These are phyloP conservation scores for Botryococcus braunii DNA, from an alignment of 163 green algal species.

Conservation along the genomic window DNA sequence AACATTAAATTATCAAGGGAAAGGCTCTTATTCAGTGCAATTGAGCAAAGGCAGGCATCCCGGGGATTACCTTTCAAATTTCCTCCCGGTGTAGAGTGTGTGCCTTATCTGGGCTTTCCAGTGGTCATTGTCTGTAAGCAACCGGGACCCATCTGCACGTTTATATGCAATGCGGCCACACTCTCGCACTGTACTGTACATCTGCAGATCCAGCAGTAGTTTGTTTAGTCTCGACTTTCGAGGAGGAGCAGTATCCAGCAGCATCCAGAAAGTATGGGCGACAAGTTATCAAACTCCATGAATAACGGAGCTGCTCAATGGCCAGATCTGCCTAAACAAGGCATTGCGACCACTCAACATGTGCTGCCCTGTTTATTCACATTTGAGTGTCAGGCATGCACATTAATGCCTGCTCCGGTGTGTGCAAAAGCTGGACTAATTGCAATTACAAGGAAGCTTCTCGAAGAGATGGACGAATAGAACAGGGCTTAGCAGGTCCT, in stretches of 20 bases:
- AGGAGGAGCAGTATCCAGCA: background rate
- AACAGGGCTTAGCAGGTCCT: background rate
- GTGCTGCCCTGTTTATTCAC: background rate
- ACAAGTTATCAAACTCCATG: background rate
- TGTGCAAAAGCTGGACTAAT: too few relatives aligned
- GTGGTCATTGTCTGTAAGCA: conserved; percentile 63
- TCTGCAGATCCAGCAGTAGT: conserved; percentile 19
- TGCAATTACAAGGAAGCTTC: background rate
- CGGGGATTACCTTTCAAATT: conserved; percentile 55
- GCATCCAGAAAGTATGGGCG: background rate
- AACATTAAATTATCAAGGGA: too few relatives aligned
- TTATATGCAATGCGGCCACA: conserved; percentile 57
- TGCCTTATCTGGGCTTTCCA: conserved; percentile 68
- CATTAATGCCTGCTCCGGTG: background rate
- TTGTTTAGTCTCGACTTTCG: background rate
- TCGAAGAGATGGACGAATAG: background rate
- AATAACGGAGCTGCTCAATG: background rate
- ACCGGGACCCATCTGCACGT: conserved; percentile 38
- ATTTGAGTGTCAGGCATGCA: background rate
- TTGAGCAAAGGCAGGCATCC: too few relatives aligned
- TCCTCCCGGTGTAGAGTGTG: conserved; percentile 52
- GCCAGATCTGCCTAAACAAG: background rate
- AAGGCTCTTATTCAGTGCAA: too few relatives aligned
- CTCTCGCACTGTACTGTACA: conserved; percentile 46
- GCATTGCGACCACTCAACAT: background rate